These are phyloP conservation scores for Antrodiella citrinella DNA, from an alignment of 768 basidiomycete species.

Conservation along the genomic window DNA sequence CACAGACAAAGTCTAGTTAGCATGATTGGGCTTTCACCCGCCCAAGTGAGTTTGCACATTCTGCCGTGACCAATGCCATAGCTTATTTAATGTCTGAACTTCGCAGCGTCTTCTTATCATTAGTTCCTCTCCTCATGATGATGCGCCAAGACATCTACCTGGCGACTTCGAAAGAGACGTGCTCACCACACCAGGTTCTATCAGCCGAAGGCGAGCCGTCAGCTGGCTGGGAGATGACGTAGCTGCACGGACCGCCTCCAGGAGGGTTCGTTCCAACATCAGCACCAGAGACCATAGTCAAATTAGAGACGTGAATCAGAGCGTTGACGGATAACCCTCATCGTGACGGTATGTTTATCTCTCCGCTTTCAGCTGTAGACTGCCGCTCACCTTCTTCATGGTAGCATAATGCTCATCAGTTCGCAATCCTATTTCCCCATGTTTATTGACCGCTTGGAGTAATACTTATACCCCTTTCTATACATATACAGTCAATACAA, in stretches of 20 bases:
- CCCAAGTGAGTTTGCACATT: constrained; percentile 48
- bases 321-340: background rate
- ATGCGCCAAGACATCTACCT: constrained; percentile 13
- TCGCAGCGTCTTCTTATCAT: constrained; percentile 53
- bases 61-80: too few species aligned
- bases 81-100: background rate
- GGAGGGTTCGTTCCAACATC: constrained; percentile 1
- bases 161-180: constrained; percentile 12
- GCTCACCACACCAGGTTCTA: constrained; percentile 11
- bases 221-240: constrained; percentile 16
- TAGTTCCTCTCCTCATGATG: constrained; percentile 55
- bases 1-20: constrained; percentile 49
- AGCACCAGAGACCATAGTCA: constrained; percentile 8
- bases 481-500: too few species aligned
- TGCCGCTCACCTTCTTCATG: too few species aligned
- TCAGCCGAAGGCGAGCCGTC: constrained; percentile 15
- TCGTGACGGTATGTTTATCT: background rate
- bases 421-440: too few species aligned
- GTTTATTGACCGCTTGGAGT: too few species aligned
- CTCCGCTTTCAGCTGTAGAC: too few species aligned
- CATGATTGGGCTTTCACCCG: constrained; percentile 65
- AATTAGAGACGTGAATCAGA: background rate
- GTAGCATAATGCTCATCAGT: too few species aligned
- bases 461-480: too few species aligned
- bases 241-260: background rate